Evolutionary conservation across 129 eudicot genomes (phyloP).

Genomic region (Pseudognaphalium luteoalbum): DNA sequence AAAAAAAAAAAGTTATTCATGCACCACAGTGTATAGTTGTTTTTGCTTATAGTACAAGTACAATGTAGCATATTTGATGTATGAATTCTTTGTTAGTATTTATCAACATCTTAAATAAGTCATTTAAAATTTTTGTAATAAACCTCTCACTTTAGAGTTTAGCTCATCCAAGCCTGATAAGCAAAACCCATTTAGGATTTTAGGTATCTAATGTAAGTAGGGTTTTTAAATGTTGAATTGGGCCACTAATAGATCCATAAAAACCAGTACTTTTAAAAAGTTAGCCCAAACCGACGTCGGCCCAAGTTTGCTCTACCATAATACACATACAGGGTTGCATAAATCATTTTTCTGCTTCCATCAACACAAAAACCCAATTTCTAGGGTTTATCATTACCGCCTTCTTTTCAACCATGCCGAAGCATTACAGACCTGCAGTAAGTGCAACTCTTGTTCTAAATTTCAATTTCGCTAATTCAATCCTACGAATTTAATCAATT

Average conservation of each 20-base stretch:
- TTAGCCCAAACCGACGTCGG: neutral
- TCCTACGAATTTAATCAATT: neutral
- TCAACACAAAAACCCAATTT: neutral
- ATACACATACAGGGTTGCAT: neutral
- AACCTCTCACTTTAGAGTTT: too few relatives aligned
- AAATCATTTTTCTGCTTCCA: neutral
- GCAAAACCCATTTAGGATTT: too few relatives aligned
- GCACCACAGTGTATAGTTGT: too few relatives aligned
- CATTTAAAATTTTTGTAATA: too few relatives aligned
- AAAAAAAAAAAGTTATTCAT: too few relatives aligned
- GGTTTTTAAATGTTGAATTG: too few relatives aligned
- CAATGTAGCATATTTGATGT: too few relatives aligned
- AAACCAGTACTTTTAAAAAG: neutral
- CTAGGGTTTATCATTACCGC: constrained; percentile 5
- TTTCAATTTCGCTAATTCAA: neutral
- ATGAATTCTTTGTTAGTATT: too few relatives aligned
- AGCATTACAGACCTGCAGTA: constrained; percentile 21
- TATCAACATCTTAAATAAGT: too few relatives aligned
- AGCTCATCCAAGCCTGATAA: too few relatives aligned
- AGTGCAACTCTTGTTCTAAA: neutral
- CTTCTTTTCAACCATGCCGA: constrained; percentile 5
- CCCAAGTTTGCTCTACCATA: neutral
- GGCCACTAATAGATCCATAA: neutral
- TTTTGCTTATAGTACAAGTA: too few relatives aligned
- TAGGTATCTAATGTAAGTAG: too few relatives aligned